phyloP scores from a whole-genome alignment of 1,284 basidiomycete genomes.

The Cryptococcus sp. region DNA sequence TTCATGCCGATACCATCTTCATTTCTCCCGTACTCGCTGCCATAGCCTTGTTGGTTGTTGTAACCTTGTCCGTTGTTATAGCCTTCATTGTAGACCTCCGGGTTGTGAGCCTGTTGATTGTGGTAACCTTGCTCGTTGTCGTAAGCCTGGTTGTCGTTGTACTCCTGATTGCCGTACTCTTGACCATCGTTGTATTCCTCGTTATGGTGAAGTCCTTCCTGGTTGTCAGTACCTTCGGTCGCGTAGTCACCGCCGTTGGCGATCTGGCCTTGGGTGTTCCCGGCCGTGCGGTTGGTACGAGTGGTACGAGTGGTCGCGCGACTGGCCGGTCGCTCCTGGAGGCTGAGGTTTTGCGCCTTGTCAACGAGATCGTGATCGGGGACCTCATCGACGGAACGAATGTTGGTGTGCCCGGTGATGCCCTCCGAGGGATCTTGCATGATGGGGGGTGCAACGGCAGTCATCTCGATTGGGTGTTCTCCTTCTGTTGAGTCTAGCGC shows the following conservation, averaged over 20 bases:
- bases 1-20: background rate
- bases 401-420: background rate
- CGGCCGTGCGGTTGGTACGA: slow-evolving; percentile 7
- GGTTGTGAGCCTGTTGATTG: background rate
- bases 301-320: slow-evolving; percentile 6
- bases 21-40: no score
- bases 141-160: no score
- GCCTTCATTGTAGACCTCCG: no score
- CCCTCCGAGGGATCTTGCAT: background rate
- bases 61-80: no score
- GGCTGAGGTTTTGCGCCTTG: slow-evolving; percentile 20
- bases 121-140: no score
- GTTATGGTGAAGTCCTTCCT: background rate
- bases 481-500: slow-evolving; percentile 20
- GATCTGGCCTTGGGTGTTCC: no score
- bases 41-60: no score
- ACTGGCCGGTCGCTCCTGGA: slow-evolving; percentile 16
- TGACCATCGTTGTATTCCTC: background rate
- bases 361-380: slow-evolving; percentile 22
- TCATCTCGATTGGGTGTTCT: slow-evolving; percentile 22
- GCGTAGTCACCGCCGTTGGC: no score
- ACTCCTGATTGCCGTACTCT: background rate
- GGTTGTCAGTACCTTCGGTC: no score
- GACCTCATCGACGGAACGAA: slow-evolving; percentile 3
- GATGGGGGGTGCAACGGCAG: slow-evolving; percentile 8